A percentile compares a stretch with the other conserved stretches of the same genome.
Evolutionary conservation across 306 rosid genomes (phyloP).

Genomic region (Purshia tridentata): DNA sequence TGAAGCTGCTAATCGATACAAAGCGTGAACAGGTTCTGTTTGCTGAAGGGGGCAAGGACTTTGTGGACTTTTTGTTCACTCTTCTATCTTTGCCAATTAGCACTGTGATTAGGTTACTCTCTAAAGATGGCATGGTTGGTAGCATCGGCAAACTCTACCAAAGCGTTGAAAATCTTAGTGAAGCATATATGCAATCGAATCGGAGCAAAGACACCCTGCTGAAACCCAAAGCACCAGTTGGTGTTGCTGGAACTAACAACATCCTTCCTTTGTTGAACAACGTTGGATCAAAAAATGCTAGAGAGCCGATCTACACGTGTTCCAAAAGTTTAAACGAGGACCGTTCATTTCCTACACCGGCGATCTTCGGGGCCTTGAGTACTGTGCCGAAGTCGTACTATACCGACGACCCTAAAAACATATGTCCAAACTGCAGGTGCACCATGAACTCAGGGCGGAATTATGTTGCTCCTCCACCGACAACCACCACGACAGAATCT

Average conservation of each 20-base stretch:
- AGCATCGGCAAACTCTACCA: conserved; percentile 14
- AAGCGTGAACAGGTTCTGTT: conserved; percentile 12
- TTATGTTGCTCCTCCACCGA: neutral
- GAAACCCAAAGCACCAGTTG: neutral
- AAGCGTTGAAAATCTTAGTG: conserved; percentile 14
- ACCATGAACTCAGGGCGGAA: rapidly evolving
- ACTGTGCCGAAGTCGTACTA: neutral
- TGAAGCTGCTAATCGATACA: conserved; percentile 19
- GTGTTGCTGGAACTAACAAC: neutral
- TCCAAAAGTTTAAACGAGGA: rapidly evolving
- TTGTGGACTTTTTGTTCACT: conserved; percentile 24
- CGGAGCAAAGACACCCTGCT: neutral
- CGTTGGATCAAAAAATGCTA: neutral
- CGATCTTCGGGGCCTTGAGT: no score
- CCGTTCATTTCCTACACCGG: no score
- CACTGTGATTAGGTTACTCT: neutral
- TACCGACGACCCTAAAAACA: neutral
- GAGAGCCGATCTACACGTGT: neutral
- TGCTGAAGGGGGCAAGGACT: conserved; percentile 27
- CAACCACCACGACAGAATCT: neutral
- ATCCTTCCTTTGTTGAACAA: neutral
- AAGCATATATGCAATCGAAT: conserved; percentile 2
- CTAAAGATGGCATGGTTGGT: conserved; percentile 7
- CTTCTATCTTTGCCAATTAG: conserved; percentile 36
- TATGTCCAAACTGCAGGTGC: rapidly evolving